A percentile compares a stretch with the other conserved stretches of the same genome.
Evolutionary conservation across 2,329 filamentous ascomycete genomes (phyloP).

Genomic region (Diaporthe sp.): DNA sequence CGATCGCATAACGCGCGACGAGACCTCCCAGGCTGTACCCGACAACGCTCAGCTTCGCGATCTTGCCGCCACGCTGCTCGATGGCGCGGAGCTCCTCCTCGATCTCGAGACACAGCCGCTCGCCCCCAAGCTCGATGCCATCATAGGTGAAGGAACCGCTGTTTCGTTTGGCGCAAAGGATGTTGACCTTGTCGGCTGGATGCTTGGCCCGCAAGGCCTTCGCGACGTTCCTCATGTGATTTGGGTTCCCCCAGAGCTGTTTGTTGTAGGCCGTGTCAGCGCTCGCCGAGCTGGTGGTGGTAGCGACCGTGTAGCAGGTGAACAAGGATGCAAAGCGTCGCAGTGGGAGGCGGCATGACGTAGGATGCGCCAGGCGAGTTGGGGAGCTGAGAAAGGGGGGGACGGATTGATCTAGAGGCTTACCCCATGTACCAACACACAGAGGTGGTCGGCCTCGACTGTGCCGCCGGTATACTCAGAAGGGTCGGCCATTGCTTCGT

Average conservation of each 20-base stretch:
- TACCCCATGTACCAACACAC: conserved; percentile 82
- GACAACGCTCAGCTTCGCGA: conserved; percentile 85
- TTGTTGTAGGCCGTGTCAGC: conserved; percentile 28
- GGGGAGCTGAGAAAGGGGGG: not conserved
- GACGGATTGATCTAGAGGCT: conserved; percentile 43
- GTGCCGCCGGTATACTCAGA: conserved; percentile 60
- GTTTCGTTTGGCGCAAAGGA: conserved; percentile 79
- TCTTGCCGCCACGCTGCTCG: conserved; percentile 71
- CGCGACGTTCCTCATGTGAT: conserved; percentile 76
- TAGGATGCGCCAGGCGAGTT: conserved; percentile 27
- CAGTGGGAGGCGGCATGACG: conserved; percentile 4
- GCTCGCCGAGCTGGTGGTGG: not conserved
- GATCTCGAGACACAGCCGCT: conserved; percentile 75
- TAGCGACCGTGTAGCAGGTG: not conserved
- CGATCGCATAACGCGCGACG: conserved; percentile 86
- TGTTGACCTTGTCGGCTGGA: conserved; percentile 71
- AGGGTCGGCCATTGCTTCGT: conserved; percentile 47
- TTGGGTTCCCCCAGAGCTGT: conserved; percentile 82
- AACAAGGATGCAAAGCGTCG: not conserved
- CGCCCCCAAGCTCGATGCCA: conserved; percentile 74
- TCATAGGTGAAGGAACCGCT: conserved; percentile 78
- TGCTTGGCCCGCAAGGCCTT: conserved; percentile 71
- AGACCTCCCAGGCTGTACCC: conserved; percentile 93
- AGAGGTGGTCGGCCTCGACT: conserved; percentile 73
- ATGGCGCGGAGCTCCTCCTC: conserved; percentile 70